A percentile compares a stretch with the other conserved stretches of the same genome.
Evolutionary conservation across 805 yeast genomes (phyloP).

Genomic region (Ogataea glucozyma): DNA sequence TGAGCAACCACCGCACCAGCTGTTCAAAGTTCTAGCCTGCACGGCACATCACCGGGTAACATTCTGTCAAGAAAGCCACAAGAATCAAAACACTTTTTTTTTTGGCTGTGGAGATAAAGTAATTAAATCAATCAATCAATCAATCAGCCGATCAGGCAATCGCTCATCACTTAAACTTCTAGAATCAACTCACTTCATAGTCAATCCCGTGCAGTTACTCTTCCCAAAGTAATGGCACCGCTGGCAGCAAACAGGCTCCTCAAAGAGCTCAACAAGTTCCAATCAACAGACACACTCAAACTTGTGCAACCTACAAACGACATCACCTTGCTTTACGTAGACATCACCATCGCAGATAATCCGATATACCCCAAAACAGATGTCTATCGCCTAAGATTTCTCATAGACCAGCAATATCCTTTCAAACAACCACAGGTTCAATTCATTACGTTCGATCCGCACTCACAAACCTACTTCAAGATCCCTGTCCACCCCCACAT

Average conservation of each 20-base stretch:
- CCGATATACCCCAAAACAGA: constrained; percentile 38
- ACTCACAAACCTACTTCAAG: constrained; percentile 10
- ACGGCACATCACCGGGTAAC: constrained; percentile 3
- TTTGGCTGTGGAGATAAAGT: too few relatives aligned
- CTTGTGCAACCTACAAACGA: constrained; percentile 20
- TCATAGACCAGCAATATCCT: constrained; percentile 51
- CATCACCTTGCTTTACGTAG: constrained; percentile 35
- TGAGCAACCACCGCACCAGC: too few relatives aligned
- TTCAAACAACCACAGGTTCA: constrained; percentile 59
- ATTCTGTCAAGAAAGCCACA: neutral
- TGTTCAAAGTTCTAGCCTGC: too few relatives aligned
- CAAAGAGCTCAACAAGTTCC: constrained; percentile 23
- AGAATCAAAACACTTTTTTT: neutral
- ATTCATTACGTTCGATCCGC: constrained; percentile 39
- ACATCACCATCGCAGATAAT: constrained; percentile 39
- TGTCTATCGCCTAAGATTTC: constrained; percentile 44
- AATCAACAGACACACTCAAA: constrained; percentile 13
- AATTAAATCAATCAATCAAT: neutral
- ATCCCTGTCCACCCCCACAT: constrained; percentile 76
- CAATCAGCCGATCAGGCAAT: neutral
- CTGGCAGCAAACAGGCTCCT: constrained; percentile 19
- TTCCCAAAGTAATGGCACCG: constrained; percentile 14
- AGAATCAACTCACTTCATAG: too few relatives aligned
- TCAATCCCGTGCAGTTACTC: neutral
- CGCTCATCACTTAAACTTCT: too few relatives aligned